These are phyloP conservation scores for Alisma plantagoaquatica DNA, from an alignment of 106 monocot genomes.

Conservation along the genomic window DNA sequence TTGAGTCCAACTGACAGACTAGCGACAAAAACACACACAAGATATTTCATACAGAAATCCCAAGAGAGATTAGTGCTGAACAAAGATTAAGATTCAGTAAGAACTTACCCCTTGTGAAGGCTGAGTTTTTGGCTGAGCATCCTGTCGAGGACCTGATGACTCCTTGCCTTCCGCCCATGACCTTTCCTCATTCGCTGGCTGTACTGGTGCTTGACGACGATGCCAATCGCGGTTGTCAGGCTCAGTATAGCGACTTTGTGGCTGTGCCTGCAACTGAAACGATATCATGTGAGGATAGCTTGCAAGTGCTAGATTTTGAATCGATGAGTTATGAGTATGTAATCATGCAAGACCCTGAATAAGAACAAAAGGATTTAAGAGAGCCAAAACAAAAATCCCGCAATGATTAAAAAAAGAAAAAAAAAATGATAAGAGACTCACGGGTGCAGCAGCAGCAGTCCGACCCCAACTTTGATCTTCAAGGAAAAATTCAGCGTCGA, in stretches of 20 bases:
- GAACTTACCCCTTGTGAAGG: constrained; percentile 28
- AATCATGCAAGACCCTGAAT: not conserved
- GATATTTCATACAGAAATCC: not conserved
- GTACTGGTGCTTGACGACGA: constrained; percentile 19
- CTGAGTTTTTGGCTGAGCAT: constrained; percentile 7
- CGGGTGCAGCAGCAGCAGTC: constrained; percentile 53
- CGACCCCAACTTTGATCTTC: constrained; percentile 73
- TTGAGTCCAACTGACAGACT: not conserved
- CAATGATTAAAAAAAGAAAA: too few relatives aligned
- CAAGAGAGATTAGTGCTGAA: not conserved
- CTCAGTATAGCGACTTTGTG: constrained; percentile 46
- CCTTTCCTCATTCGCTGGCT: constrained; percentile 44
- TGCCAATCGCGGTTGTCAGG: constrained; percentile 83
- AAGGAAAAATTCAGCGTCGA: constrained; percentile 51
- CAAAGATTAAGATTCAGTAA: not conserved
- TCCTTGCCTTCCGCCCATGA: constrained; percentile 71
- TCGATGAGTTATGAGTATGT: not conserved
- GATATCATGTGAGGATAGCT: not conserved
- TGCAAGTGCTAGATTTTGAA: not conserved
- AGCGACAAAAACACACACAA: too few relatives aligned
- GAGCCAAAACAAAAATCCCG: constrained; percentile 10
- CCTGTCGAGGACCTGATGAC: constrained; percentile 18
- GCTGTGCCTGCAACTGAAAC: constrained; percentile 29
- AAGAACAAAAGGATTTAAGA: not conserved
- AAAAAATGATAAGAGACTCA: too few relatives aligned